phyloP scores from a whole-genome alignment of 805 yeast genomes.

The Brettanomyces sp. region DNA sequence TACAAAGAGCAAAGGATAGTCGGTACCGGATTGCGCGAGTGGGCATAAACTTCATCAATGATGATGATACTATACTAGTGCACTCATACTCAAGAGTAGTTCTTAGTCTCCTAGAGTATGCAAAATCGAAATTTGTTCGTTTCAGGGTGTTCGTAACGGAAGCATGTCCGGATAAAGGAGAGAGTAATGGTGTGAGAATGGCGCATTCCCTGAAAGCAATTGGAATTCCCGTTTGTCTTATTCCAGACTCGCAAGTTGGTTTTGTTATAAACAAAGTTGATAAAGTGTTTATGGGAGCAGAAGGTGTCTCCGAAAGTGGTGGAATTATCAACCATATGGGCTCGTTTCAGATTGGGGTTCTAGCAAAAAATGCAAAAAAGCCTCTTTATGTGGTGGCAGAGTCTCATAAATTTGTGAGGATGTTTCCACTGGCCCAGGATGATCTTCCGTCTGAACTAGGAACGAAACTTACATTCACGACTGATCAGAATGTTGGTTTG shows the following conservation, averaged over 20 bases:
- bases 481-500: constrained; percentile 21
- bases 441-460: constrained; percentile 55
- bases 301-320: constrained; percentile 98
- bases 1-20: constrained; percentile 84
- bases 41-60: constrained; percentile 84
- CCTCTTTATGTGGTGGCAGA: constrained; percentile 94
- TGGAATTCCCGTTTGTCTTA: constrained; percentile 79
- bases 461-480: constrained; percentile 33
- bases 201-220: constrained; percentile 55
- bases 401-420: constrained; percentile 89
- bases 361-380: constrained; percentile 82
- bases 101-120: constrained; percentile 60
- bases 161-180: constrained; percentile 77
- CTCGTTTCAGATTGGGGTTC: constrained; percentile 86
- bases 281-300: constrained; percentile 94
- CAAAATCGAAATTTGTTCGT: constrained; percentile 68
- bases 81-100: constrained; percentile 94
- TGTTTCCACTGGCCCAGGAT: constrained; percentile 89
- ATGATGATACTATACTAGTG: constrained; percentile 82
- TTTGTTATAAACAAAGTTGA: constrained; percentile 84
- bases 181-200: constrained; percentile 66
- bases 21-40: constrained; percentile 79
- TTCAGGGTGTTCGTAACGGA: constrained; percentile 91
- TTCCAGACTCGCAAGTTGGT: constrained; percentile 92
- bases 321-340: constrained; percentile 96